Base-by-base conservation (phyloP, 495 filamentous ascomycete species). In the Xylona heveae region DNA sequence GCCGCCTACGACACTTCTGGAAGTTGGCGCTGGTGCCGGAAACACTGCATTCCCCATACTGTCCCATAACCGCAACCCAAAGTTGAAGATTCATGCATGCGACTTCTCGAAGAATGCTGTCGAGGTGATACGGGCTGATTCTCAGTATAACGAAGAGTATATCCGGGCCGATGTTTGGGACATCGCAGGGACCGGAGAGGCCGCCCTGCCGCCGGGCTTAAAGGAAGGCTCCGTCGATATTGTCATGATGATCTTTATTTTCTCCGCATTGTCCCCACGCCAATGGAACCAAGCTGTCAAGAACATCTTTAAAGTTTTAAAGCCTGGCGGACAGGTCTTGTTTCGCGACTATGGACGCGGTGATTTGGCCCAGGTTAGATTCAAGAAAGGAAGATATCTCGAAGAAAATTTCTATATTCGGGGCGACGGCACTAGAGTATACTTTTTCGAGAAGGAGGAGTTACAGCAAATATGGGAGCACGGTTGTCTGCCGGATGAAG, bases 341-440 rank as follows among this genome's bases (percentile, higher is more conserved):
- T 93, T 97, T 55, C 69, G 88, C 33, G 88, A 97, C 51, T 97
- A 97, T 54, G 88, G 88, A 31, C 64, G 82, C 41, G 85, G 85
- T 19, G 88, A 97, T 55, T 59, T 97, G 34, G 83, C 88, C 9
- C 88, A 97, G 61, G 90, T 97, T 30, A 64, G 88, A 31, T 93
- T 97, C 57, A 91, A 80, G 61, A 91, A 88, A 51, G 78, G 77
- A 9, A 64, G 88, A 30, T 94, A 80, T 44, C 58, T 97, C 48
- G 76, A 75, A 31, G 88, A 94, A 57, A 95, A 93, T 47, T 97
- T 95, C 41, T 97, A 97, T 52, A 73, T 93, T 21, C 61, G 88
- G 8, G 88, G 88, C 3, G 88, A 97, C 47, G 88, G 88, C 3
- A 97, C 88, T 5, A 70, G 88, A 15, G 88, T 97, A 5, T 97